Percentiles rank a stretch among this genome's conserved stretches.
Evolutionary conservation across 768 basidiomycete species (phyloP).

Genomic region (Mycena belliarum): DNA sequence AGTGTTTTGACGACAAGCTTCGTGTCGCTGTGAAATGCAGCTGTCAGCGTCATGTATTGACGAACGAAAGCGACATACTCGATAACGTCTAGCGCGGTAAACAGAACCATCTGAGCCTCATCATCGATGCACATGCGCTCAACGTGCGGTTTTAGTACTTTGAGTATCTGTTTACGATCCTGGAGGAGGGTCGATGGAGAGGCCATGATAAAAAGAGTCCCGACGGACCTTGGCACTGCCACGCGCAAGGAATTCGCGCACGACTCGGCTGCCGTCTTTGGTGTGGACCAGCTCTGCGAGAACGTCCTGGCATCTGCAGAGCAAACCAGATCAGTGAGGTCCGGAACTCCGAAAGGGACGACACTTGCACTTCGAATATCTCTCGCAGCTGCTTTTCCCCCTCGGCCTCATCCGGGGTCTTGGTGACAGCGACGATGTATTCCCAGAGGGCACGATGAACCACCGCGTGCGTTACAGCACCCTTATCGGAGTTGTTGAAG

Average conservation of each 20-base stretch:
- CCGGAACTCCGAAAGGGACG: neutral
- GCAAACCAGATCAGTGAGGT: neutral
- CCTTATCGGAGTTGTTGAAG: conserved; percentile 91
- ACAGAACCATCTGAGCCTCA: conserved; percentile 87
- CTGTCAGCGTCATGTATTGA: neutral
- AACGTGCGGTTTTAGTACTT: conserved; percentile 86
- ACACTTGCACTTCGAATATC: conserved; percentile 72
- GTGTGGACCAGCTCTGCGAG: conserved; percentile 94
- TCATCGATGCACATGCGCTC: conserved; percentile 87
- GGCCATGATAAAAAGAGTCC: neutral
- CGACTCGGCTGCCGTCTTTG: conserved; percentile 84
- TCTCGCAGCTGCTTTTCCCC: conserved; percentile 75
- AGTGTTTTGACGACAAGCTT: conserved; percentile 85
- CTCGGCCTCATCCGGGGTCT: conserved; percentile 61
- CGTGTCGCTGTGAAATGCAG: conserved; percentile 65
- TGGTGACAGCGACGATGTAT: conserved; percentile 66
- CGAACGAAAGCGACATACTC: conserved; percentile 57
- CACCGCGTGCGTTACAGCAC: conserved; percentile 81
- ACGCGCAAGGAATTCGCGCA: conserved; percentile 80
- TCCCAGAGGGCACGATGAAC: conserved; percentile 90
- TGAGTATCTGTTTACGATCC: conserved; percentile 92
- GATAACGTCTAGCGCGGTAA: conserved; percentile 86
- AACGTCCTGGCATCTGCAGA: conserved; percentile 79
- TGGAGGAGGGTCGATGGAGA: conserved; percentile 25
- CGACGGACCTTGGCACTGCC: conserved; percentile 76